phyloP scores from a whole-genome alignment of 805 yeast species.

The Blastobotrys terrestris region DNA sequence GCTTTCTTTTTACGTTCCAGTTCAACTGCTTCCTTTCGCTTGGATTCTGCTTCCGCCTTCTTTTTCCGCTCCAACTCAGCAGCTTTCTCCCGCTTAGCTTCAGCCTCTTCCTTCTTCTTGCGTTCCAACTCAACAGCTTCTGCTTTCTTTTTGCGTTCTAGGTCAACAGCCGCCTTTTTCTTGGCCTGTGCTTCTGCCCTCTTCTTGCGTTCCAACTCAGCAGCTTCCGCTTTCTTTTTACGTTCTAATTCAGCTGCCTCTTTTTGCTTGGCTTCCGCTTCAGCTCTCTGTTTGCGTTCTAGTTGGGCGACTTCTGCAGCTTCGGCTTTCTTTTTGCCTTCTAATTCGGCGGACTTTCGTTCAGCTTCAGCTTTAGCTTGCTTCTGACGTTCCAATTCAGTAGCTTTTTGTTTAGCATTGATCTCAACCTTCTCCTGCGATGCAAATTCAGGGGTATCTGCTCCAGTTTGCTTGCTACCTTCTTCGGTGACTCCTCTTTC shows the following conservation, averaged over 20 bases:
- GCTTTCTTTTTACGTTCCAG: not conserved
- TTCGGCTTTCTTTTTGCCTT: not conserved
- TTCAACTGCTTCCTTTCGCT: not conserved
- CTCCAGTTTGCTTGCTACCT: too few relatives aligned
- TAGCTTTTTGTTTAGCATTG: too few relatives aligned
- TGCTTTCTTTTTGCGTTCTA: not conserved
- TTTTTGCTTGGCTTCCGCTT: not conserved
- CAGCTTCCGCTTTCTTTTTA: not conserved
- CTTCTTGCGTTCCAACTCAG: not conserved
- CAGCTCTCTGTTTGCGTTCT: not conserved
- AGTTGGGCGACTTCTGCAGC: not conserved
- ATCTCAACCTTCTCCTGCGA: too few relatives aligned
- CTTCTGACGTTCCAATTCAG: too few relatives aligned
- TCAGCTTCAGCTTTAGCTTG: too few relatives aligned
- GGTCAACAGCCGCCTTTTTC: not conserved
- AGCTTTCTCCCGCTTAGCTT: slow-evolving; percentile 2
- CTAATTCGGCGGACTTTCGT: not conserved
- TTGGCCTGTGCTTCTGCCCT: slow-evolving; percentile 2
- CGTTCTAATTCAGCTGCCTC: not conserved
- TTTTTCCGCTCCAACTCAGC: not conserved
- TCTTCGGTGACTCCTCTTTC: too few relatives aligned
- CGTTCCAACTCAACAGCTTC: not conserved
- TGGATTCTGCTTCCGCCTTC: not conserved
- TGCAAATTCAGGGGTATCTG: too few relatives aligned
- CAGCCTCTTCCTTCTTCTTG: slow-evolving; percentile 5